These are phyloP conservation scores for Angomonas deanei DNA, from an alignment of 208 protist species.

Conservation along the genomic window DNA sequence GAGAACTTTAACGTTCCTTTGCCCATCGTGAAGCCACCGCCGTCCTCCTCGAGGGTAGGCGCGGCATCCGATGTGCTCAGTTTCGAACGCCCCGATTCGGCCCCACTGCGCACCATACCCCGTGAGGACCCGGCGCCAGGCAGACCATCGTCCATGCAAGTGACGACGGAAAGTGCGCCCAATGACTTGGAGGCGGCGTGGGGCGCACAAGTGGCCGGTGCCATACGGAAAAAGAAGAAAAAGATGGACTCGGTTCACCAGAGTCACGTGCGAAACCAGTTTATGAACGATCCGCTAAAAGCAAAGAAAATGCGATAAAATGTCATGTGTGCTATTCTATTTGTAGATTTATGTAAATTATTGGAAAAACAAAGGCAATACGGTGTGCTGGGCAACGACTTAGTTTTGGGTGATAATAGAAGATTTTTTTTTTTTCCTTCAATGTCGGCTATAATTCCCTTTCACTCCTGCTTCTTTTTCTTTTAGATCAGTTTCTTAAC, in stretches of 20 bases:
- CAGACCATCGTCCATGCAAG: neutral
- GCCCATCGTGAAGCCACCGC: neutral
- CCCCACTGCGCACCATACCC: neutral
- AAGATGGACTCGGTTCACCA: conserved; percentile 50
- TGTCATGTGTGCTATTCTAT: neutral
- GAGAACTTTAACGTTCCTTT: conserved; percentile 15
- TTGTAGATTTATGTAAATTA: conserved; percentile 3
- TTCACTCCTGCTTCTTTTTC: neutral
- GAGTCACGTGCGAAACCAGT: conserved; percentile 53
- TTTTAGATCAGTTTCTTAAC: neutral
- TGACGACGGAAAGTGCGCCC: neutral
- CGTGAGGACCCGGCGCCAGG: neutral
- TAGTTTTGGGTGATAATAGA: neutral
- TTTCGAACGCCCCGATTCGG: neutral
- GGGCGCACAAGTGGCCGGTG: conserved; percentile 44
- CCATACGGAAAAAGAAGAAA: conserved; percentile 66
- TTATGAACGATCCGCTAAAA: conserved; percentile 59
- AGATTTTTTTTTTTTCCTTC: neutral
- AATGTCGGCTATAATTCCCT: neutral
- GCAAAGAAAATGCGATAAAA: conserved; percentile 27
- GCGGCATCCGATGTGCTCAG: neutral
- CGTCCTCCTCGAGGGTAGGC: neutral
- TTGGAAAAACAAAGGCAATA: conserved; percentile 1
- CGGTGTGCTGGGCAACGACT: neutral
- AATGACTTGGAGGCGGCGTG: conserved; percentile 29